Conservation (phyloP, 2,329 filamentous ascomycete genomes). For the Didymella lethalis region DNA sequence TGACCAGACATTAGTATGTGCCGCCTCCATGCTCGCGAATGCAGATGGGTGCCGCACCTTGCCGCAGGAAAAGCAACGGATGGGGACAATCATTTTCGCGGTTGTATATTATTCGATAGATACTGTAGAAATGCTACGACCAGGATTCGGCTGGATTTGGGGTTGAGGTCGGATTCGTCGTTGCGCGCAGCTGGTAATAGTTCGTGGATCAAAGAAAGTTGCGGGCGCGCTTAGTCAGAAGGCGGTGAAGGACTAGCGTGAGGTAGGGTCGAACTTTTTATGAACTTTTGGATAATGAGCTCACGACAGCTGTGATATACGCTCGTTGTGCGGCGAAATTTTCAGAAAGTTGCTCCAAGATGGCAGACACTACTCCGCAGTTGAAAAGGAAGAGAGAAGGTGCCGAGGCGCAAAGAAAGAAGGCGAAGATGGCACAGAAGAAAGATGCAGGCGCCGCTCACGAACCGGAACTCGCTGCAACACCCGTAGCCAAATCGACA, state of each 20-base stretch:
- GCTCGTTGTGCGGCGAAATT: constrained; percentile 4
- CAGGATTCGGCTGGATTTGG: constrained; percentile 3
- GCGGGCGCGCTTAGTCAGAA: constrained; percentile 33
- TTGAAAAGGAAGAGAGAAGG: constrained; percentile 45
- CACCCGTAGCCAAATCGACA: constrained; percentile 24
- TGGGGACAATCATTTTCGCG: constrained; percentile 91
- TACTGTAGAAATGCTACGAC: constrained; percentile 17
- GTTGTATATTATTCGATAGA: neutral
- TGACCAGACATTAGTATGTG: constrained; percentile 54
- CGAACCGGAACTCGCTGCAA: constrained; percentile 20
- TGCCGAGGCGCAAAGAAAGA: constrained; percentile 39
- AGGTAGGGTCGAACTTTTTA: neutral
- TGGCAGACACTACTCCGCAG: constrained; percentile 39
- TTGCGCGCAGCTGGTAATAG: constrained; percentile 28
- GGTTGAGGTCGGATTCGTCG: constrained; percentile 16
- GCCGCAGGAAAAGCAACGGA: constrained; percentile 98
- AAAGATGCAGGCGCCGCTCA: constrained; percentile 29
- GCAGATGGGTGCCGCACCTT: constrained; percentile 69
- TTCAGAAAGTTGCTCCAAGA: constrained; percentile 19
- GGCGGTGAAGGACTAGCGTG: constrained; percentile 47
- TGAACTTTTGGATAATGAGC: constrained; percentile 15
- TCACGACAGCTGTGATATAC: constrained; percentile 11
- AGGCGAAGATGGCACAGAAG: constrained; percentile 41
- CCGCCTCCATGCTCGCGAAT: constrained; percentile 17
- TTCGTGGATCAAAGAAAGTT: constrained; percentile 46